These are phyloP conservation scores for Parathielavia hyrcaniae DNA, from an alignment of 495 filamentous ascomycete species.

Conservation along the genomic window DNA sequence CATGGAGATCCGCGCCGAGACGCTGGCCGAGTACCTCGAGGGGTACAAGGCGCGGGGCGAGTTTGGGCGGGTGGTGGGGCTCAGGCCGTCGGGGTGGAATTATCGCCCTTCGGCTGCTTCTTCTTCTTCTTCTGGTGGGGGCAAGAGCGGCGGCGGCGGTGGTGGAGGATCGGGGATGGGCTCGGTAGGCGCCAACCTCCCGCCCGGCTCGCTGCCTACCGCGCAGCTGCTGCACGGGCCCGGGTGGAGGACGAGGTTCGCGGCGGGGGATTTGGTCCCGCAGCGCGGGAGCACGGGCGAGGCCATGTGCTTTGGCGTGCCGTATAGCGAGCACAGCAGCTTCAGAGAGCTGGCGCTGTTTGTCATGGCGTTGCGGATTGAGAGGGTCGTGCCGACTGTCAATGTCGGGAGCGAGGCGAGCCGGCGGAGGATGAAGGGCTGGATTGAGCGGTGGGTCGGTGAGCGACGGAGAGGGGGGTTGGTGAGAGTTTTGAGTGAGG, in stretches of 20 bases:
- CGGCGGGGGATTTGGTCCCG: constrained; percentile 58
- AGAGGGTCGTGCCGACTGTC: constrained; percentile 86
- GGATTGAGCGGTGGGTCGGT: constrained; percentile 81
- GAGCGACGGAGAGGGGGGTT: constrained; percentile 78
- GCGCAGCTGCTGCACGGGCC: constrained; percentile 61
- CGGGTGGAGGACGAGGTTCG: constrained; percentile 67
- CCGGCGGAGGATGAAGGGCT: constrained; percentile 79
- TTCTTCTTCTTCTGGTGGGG: not conserved
- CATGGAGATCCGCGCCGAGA: constrained; percentile 83
- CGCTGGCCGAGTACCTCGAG: constrained; percentile 80
- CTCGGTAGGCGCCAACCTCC: constrained; percentile 26
- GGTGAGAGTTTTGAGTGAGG: constrained; percentile 47
- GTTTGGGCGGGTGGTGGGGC: constrained; percentile 83
- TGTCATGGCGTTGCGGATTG: constrained; percentile 77
- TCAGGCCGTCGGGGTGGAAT: constrained; percentile 87
- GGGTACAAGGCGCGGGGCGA: constrained; percentile 54
- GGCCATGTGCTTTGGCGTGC: constrained; percentile 80
- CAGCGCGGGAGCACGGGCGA: constrained; percentile 72
- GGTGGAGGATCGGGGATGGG: not conserved
- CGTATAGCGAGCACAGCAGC: constrained; percentile 90
- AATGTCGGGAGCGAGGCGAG: constrained; percentile 65
- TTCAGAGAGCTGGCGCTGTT: constrained; percentile 94
- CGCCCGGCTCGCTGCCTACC: constrained; percentile 34
- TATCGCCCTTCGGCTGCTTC: constrained; percentile 55
- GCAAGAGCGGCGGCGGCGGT: not conserved